Evolutionary conservation across 805 yeast species (phyloP).

Genomic region (Candida sithepensis): DNA sequence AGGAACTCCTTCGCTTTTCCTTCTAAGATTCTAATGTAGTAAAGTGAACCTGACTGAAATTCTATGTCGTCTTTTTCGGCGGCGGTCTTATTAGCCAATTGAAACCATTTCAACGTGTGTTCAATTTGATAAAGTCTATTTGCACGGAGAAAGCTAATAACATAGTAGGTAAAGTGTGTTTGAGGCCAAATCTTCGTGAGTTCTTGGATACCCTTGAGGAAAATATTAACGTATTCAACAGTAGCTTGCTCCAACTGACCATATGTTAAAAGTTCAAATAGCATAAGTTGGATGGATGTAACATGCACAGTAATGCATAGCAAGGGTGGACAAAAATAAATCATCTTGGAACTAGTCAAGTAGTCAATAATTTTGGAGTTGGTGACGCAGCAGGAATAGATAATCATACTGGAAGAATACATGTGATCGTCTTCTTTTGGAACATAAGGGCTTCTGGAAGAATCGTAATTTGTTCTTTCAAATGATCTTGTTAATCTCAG

Average conservation of each 20-base stretch:
- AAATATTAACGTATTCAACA: neutral
- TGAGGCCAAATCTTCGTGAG: neutral
- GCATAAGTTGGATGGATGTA: neutral
- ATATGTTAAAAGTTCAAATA: neutral
- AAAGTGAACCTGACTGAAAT: neutral
- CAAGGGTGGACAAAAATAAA: neutral
- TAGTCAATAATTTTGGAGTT: neutral
- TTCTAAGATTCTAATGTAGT: neutral
- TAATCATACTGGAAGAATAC: conserved; percentile 1
- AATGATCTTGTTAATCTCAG: neutral
- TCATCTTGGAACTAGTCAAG: neutral
- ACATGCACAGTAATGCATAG: neutral
- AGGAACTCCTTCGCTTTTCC: neutral
- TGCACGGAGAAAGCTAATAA: neutral
- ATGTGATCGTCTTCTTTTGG: neutral
- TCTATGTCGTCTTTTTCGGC: neutral
- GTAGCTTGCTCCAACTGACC: neutral
- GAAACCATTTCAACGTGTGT: neutral
- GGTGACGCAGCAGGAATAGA: neutral
- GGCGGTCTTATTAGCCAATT: neutral
- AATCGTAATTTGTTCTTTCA: neutral
- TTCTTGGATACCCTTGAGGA: neutral
- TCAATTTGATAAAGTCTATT: conserved; percentile 1
- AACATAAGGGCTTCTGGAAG: neutral
- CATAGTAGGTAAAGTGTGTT: neutral